phyloP scores from a whole-genome alignment of 768 basidiomycete genomes.

The Trametes sanguinea region DNA sequence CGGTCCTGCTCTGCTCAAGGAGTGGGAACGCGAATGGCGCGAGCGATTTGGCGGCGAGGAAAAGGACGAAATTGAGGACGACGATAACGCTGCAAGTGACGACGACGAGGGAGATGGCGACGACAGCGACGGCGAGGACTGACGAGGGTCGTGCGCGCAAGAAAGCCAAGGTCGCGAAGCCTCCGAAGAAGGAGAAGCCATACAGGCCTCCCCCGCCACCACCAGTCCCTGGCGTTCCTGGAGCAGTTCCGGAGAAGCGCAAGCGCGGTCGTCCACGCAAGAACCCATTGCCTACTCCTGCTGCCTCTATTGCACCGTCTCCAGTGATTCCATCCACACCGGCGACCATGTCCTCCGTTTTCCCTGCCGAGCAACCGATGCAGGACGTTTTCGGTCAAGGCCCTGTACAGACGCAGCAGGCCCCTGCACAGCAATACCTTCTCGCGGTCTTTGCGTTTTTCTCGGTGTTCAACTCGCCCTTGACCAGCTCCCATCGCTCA shows the following conservation, averaged over 20 bases:
- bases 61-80: conserved; percentile 55
- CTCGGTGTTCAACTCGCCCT: conserved; percentile 80
- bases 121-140: conserved; percentile 40
- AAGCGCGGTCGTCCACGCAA: conserved; percentile 86
- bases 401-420: conserved; percentile 17
- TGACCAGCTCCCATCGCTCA: conserved; percentile 46
- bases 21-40: conserved; percentile 79
- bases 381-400: conserved; percentile 22
- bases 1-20: conserved; percentile 65
- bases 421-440: conserved; percentile 59
- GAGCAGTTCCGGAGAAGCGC: conserved; percentile 65
- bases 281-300: conserved; percentile 47
- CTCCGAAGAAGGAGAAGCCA: conserved; percentile 47
- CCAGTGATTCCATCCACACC: conserved; percentile 15
- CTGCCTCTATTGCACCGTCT: conserved; percentile 17
- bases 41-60: conserved; percentile 77
- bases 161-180: conserved; percentile 51
- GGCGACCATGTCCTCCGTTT: conserved; percentile 22
- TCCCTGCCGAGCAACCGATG: conserved; percentile 19
- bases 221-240: conserved; percentile 34
- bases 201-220: conserved; percentile 37
- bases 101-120: conserved; percentile 57
- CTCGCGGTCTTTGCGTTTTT: conserved; percentile 83
- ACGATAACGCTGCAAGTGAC: conserved; percentile 43
- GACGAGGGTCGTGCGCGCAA: conserved; percentile 61